Evolutionary conservation across 306 rosid species (phyloP), one percentile per base, ranked within the genome.

Genomic region (Dicorynia guianensis): DNA sequence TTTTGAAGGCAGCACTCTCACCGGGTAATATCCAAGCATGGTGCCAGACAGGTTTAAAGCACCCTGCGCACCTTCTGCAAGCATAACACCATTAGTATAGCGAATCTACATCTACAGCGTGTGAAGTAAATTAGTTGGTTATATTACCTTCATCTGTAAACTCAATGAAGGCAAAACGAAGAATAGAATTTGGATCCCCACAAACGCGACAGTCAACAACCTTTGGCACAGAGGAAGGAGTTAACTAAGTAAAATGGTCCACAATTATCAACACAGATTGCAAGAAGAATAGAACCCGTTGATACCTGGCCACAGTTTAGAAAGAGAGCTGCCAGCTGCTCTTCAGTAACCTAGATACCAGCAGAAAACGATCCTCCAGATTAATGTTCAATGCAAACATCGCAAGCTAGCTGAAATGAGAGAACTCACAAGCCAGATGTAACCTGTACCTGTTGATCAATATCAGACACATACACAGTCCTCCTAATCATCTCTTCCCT

Each of bases 121-220:
- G 56, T n/a, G 55, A 57, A 57, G 64, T 3, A 6, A 14, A 8
- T 17, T 33, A 64, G 42, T 33, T 50, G 35, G 43, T 6, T 59
- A 62, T n/a, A 42, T 43, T 89, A 92, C 97, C 98, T 84, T 95
- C 99, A 82, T 95, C 99, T 1, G 99, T 95, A 79, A 95, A 95
- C 86, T 95, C 99, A 25, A 92, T 18, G 75, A 95, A 95, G 61
- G 99, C 97, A 89, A 95, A 95, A 52, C 96, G 97, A 68, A 95
- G 99, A 72, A 95, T 80, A 69, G 98, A 95, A 75, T 95, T 95
- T 50, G 97, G 97, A 87, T 95, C 99, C 69, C 99, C 99, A 11
- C 99, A 95, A 1, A 95, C 93, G 46, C 99, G 99, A 82, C 99
- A 95, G 79, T 95, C 99, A 73, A 92, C 96, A 78, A 95, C 97